Conservation (phyloP, 305 asterid genomes). For the Plantago coronopus region DNA sequence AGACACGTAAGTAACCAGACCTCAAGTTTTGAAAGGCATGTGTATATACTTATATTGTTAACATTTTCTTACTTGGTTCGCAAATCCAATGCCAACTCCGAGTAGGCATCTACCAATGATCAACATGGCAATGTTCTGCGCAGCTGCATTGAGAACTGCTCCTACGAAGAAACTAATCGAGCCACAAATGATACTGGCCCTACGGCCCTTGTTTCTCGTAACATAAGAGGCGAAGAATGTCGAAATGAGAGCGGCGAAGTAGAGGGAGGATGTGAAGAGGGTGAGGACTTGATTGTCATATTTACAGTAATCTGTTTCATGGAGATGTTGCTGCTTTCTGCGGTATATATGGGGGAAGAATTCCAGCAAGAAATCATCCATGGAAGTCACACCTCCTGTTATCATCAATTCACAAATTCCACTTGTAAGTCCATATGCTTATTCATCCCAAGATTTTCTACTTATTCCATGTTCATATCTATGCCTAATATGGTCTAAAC, state of each 20-base stretch:
- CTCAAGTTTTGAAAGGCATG: too few species aligned
- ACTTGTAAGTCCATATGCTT: neutral
- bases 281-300: constrained; percentile 60
- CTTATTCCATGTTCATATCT: too few species aligned
- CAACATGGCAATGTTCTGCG: constrained; percentile 56
- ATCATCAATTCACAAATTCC: neutral
- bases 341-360: constrained; percentile 50
- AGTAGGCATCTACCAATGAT: constrained; percentile 67
- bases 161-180: constrained; percentile 67
- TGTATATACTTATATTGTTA: too few species aligned
- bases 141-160: constrained; percentile 58
- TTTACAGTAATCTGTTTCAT: constrained; percentile 69
- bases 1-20: neutral
- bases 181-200: constrained; percentile 62
- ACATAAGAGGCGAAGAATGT: constrained; percentile 64
- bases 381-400: constrained; percentile 87
- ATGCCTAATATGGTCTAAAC: too few species aligned
- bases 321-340: constrained; percentile 47
- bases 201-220: constrained; percentile 56
- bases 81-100: constrained; percentile 78
- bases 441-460: too few species aligned
- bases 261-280: constrained; percentile 74
- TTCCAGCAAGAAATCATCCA: constrained; percentile 69
- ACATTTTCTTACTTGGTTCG: constrained; percentile 55
- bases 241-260: constrained; percentile 58